Base-by-base conservation (phyloP, 768 basidiomycete species). In the Russula earlei region DNA sequence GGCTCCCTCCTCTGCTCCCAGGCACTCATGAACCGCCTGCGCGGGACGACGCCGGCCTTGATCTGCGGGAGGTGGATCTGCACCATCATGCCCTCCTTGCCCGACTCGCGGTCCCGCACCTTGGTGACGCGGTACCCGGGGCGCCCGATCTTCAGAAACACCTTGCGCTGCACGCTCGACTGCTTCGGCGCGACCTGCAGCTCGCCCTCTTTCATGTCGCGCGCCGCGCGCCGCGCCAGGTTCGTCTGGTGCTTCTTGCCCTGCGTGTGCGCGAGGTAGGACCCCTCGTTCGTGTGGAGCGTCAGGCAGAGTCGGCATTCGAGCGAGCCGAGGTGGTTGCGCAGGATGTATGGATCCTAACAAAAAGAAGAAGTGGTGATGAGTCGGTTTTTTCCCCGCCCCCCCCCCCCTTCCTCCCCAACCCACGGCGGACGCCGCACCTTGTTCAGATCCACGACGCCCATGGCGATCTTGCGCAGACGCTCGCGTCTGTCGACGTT, bases 221-320 rank as follows among this genome's bases (percentile, higher is more conserved):
- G 83, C n/a, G 95, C 95, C 0, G 96, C 96, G 62, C 96, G 86
- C 38, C 96, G 82, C 14, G 96, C 96, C 49, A 99, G 83, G 68
- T 98, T 98, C 4, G 94, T 98, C 69, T 98, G 96, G 68, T 98
- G 96, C 68, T 98, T 99, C 75, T 98, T 99, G 20, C 96, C 96
- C 74, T 98, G 96, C 0, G 96, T 99, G 65, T 99, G 96, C 0
- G 96, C 96, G 46, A 99, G 86, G 69, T 98, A 97, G 14, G 94
- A 96, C 19, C 96, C 96, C 72, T 99, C 96, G 65, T 98, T 98
- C n/a, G 95, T 97, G 72, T 99, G 96, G 11, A 99, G 80, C 0
- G 96, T 99, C 45, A 99, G 74, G 70, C 96, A 98, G 27, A 99
- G 80, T 65, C 94, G 90, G 75, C 96, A 99, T 81, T 98, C 95